These are phyloP conservation scores for Perilla frutescens DNA, from an alignment of 257 asterid genomes.

Conservation along the genomic window DNA sequence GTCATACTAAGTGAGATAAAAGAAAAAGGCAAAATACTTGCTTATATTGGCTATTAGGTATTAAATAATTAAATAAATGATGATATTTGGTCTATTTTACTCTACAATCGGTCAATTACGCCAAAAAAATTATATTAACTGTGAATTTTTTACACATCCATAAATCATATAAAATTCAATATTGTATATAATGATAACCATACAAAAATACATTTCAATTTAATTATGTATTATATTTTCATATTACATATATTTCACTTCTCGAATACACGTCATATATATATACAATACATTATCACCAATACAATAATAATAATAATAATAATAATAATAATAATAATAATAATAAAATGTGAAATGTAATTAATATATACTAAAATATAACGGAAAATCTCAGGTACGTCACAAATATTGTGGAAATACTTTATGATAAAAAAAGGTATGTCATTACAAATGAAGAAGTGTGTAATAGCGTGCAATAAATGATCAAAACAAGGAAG, in stretches of 20 bases:
- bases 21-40: constrained; percentile 10
- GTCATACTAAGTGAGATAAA: not conserved
- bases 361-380: not conserved
- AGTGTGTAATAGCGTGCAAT: not conserved
- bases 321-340: too few species aligned
- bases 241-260: too few species aligned
- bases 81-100: not conserved
- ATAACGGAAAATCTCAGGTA: not conserved
- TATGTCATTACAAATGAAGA: not conserved
- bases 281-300: too few species aligned
- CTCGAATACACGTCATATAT: too few species aligned
- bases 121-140: too few species aligned
- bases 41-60: not conserved
- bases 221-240: too few species aligned
- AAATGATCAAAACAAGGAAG: not conserved
- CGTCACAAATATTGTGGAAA: not conserved
- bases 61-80: not conserved
- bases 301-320: too few species aligned
- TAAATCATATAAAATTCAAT: not conserved
- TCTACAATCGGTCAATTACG: too few species aligned
- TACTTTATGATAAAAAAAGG: not conserved
- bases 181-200: too few species aligned
- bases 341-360: not conserved
- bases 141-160: not conserved
- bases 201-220: too few species aligned